A percentile compares a stretch with the other conserved stretches of the same genome.
phyloP scores from a whole-genome alignment of 768 basidiomycete genomes.

The Hypholoma sublateritium region DNA sequence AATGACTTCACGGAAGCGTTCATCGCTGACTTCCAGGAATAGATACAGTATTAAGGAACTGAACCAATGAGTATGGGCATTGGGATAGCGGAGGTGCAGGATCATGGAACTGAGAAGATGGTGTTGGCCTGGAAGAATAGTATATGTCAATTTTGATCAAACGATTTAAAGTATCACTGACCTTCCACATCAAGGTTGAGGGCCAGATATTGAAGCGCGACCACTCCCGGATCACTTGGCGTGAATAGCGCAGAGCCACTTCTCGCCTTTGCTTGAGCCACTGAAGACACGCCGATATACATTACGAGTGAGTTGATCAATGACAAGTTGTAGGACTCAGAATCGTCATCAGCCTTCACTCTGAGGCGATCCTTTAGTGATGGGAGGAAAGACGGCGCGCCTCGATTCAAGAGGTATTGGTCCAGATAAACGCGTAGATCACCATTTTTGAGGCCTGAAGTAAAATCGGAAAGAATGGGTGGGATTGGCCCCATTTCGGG shows the following conservation, averaged over 20 bases:
- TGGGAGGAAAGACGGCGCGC: slow-evolving; percentile 68
- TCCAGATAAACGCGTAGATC: slow-evolving; percentile 83
- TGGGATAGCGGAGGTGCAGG: slow-evolving; percentile 94
- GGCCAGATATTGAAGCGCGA: slow-evolving; percentile 80
- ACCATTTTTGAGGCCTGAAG: slow-evolving; percentile 74
- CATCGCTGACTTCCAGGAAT: slow-evolving; percentile 77
- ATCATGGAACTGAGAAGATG: slow-evolving; percentile 91
- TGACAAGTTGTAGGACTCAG: slow-evolving; percentile 80
- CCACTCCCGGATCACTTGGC: slow-evolving; percentile 79
- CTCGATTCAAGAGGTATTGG: slow-evolving; percentile 79
- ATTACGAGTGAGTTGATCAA: slow-evolving; percentile 93
- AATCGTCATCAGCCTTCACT: slow-evolving; percentile 36
- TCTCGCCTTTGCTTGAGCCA: slow-evolving; percentile 84
- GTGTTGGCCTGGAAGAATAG: slow-evolving; percentile 74
- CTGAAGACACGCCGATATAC: slow-evolving; percentile 93
- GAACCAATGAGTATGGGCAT: slow-evolving; percentile 99
- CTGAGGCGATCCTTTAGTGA: slow-evolving; percentile 79
- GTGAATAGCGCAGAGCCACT: slow-evolving; percentile 83
- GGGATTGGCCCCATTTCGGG: slow-evolving; percentile 94
- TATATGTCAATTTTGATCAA: slow-evolving; percentile 1
- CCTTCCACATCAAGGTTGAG: slow-evolving; percentile 90
- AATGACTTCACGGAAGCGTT: slow-evolving; percentile 77
- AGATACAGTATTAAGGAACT: slow-evolving; percentile 86
- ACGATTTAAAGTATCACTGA: slow-evolving; percentile 31
- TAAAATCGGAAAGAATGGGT: slow-evolving; percentile 88